Conservation (phyloP, 2,329 filamentous ascomycete species). For the Biscogniauxia mediterranea region DNA sequence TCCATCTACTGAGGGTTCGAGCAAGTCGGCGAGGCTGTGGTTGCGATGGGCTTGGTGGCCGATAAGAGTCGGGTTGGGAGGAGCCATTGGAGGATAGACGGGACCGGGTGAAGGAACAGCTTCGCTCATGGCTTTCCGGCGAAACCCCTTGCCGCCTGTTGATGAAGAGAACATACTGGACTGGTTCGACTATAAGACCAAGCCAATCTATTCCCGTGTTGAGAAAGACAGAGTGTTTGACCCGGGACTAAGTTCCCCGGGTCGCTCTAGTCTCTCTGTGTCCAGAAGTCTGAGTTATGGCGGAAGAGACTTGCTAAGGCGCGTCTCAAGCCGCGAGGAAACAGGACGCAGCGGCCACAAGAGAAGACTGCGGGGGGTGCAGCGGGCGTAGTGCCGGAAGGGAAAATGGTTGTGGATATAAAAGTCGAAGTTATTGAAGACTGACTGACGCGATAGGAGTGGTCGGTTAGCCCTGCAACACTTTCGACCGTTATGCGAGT, state of each 20-base stretch:
- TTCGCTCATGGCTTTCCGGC: slow-evolving; percentile 21
- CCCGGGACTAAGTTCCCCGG: slow-evolving; percentile 19
- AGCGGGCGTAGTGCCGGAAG: slow-evolving; percentile 22
- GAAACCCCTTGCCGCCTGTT: slow-evolving; percentile 24
- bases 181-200: slow-evolving; percentile 11
- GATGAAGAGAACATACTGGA: slow-evolving; percentile 29
- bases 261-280: slow-evolving; percentile 14
- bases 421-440: slow-evolving; percentile 27
- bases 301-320: slow-evolving; percentile 22
- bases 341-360: slow-evolving; percentile 20
- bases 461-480: slow-evolving; percentile 28
- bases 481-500: slow-evolving; percentile 33
- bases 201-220: slow-evolving; percentile 15
- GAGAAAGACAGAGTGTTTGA: slow-evolving; percentile 19
- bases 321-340: slow-evolving; percentile 16
- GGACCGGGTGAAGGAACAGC: slow-evolving; percentile 18
- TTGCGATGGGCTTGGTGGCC: slow-evolving; percentile 12
- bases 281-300: slow-evolving; percentile 16
- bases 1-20: slow-evolving; percentile 59
- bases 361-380: slow-evolving; percentile 27
- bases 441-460: slow-evolving; percentile 28
- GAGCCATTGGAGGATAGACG: slow-evolving; percentile 17
- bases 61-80: slow-evolving; percentile 9
- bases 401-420: slow-evolving; percentile 30
- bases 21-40: slow-evolving; percentile 39